Evolutionary conservation across 495 filamentous ascomycete genomes (phyloP), one percentile per base, ranked within the genome.

Genomic region (Extremus antarcticus): DNA sequence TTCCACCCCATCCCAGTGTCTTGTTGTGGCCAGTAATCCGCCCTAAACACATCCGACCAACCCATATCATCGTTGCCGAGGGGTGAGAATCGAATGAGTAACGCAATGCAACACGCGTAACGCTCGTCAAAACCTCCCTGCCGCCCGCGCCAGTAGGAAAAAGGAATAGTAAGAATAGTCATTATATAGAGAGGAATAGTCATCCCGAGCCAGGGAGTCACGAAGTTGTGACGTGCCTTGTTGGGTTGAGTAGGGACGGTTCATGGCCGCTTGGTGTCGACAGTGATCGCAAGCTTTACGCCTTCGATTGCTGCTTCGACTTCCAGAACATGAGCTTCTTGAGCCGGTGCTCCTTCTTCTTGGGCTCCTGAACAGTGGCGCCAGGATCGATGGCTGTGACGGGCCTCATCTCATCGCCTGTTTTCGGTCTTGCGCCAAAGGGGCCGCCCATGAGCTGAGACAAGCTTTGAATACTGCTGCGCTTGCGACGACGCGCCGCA

Each of bases 401-500:
- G 22, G 71, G 59, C 64, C 83, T 74, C 61, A 78, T 81, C 56
- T 89, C 87, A 62, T 90, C 83, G 23, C 80, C 84, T 22, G 92
- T 74, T 67, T 90, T 91, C 71, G 86, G 88, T 65, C 79, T 80
- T 65, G 92, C 85, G 10, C 81, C 80, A 58, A 89, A 81, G 9
- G 85, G 83, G 40, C 81, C 85, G 62, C 82, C 86, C 41, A 95
- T 83, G 16, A 95, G 74, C 50, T 88, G 84, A 40, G 87, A 90
- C 38, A 95, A 72, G 65, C 89, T 94, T 8, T 82, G 88, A 57
- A 95, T 77, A 65, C 88, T 94, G 3, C 85, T 85, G 43, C 90
- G 80, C 64, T 94, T 88, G 43, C 85, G 82, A 22, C 81, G 78
- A 50, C 82, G 77, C 58, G 60, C 48, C 45, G 53, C 50, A 25